Evolutionary conservation across 768 basidiomycete genomes (phyloP), one percentile per base, ranked within the genome.

Genomic region (Auriscalpium microsporum): DNA sequence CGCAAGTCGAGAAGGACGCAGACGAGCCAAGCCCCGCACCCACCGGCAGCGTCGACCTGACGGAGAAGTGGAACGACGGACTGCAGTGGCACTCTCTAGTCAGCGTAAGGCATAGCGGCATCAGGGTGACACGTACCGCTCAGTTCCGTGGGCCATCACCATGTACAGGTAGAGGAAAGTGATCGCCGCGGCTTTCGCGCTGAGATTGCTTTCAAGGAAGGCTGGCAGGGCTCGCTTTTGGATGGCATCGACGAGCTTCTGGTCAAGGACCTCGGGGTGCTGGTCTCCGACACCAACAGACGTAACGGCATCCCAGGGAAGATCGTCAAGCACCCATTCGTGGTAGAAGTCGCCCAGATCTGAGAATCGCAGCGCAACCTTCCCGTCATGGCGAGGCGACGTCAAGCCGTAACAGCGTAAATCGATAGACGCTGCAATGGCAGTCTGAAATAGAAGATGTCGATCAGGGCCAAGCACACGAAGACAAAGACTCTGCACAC

Each of bases 1-100:
- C 73, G 67, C 94, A 96, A 17, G 85, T 82, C 3, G 94, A 97
- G 73, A 87, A 97, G 21, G 96, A 92, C 8, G 96, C 96, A 19
- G 94, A 96, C 11, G 95, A 98, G 21, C 96, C 96, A 49, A 98
- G 84, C 47, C 96, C 96, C 14, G 96, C 96, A 8, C 91, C 88
- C 55, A 98, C 85, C 33, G 96, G 96, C 6, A 98, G 79, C 21
- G 91, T 90, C 36, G 92, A 86, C 47, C 95, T 90, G 40, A 86
- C 81, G 21, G 84, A 78, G 67, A 95, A 87, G 60, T 86, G 83
- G 69, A 93, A 81, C 0, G 84, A 77, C 10, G 86, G 87, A 55
- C 92, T 94, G 28, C 28, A 28, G 19, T 10, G 54, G 47, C 55
- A 52, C 56, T 62, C 58, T 47, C 50, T 58, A 34, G 45, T 19